Evolutionary conservation across 805 yeast species (phyloP).

Genomic region (Saturnispora gosingensis): DNA sequence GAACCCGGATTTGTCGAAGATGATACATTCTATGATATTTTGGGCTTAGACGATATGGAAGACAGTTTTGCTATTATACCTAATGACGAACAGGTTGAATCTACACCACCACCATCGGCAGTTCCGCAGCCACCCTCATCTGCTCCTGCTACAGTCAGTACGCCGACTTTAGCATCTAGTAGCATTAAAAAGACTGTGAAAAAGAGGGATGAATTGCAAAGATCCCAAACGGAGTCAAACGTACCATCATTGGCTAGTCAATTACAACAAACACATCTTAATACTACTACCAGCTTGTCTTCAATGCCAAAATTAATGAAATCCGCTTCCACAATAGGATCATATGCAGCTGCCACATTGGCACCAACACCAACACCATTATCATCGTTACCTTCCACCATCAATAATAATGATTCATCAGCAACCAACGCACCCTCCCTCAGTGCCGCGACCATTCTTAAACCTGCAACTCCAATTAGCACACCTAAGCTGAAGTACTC

Average conservation of each 20-base stretch:
- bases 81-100: conserved; percentile 2
- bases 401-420: conserved; percentile 2
- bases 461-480: conserved; percentile 6
- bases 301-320: conserved; percentile 6
- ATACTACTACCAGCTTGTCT: conserved; percentile 13
- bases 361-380: background rate
- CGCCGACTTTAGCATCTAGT: background rate
- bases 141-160: conserved; percentile 6
- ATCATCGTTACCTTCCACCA: conserved; percentile 20
- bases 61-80: conserved; percentile 9
- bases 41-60: conserved; percentile 50
- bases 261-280: conserved; percentile 22
- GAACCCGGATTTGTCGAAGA: conserved; percentile 92
- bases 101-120: background rate
- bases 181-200: background rate
- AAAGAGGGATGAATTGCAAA: conserved; percentile 5
- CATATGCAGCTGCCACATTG: background rate
- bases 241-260: conserved; percentile 9
- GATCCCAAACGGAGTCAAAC: background rate
- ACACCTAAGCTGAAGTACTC: conserved; percentile 7
- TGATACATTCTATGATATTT: conserved; percentile 84
- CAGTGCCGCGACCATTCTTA: background rate
- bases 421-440: background rate
- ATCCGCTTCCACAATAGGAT: background rate
- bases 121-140: conserved; percentile 7